Evolutionary conservation across 805 yeast species (phyloP).

Genomic region (Yamadazyma laniorum): DNA sequence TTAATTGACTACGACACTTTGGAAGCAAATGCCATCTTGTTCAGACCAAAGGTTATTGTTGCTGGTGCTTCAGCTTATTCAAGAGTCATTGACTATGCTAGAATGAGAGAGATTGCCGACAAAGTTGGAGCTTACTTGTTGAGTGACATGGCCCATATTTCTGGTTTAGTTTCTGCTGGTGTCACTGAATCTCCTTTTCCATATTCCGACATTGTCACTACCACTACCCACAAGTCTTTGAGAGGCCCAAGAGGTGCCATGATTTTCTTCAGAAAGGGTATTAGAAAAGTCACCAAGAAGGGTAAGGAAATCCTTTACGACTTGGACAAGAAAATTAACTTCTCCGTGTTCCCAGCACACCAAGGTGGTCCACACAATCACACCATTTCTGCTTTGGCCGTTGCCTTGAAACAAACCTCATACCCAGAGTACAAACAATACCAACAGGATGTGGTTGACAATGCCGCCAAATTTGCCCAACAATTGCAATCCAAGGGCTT

Average conservation of each 20-base stretch:
- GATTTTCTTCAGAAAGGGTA: conserved; percentile 97
- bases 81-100: conserved; percentile 92
- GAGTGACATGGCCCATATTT: conserved; percentile 98
- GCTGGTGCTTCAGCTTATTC: conserved; percentile 99
- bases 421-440: conserved; percentile 88
- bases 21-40: conserved; percentile 84
- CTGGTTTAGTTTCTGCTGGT: conserved; percentile 93
- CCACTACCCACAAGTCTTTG: conserved; percentile 97
- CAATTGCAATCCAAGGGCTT: conserved; percentile 73
- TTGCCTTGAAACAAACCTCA: conserved; percentile 91
- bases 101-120: conserved; percentile 96
- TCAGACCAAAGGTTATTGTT: conserved; percentile 93
- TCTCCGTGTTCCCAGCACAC: conserved; percentile 99
- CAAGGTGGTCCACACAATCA: conserved; percentile 99
- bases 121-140: conserved; percentile 95
- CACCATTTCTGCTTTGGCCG: conserved; percentile 96
- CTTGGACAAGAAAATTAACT: conserved; percentile 91
- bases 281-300: conserved; percentile 82
- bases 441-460: conserved; percentile 83
- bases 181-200: conserved; percentile 96
- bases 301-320: conserved; percentile 91
- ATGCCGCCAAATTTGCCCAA: conserved; percentile 79
- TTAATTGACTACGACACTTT: conserved; percentile 93
- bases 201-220: conserved; percentile 95
- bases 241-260: conserved; percentile 99